These are phyloP conservation scores for thale cress (Arabidopsis thaliana) DNA, from an alignment of 345 rosid genomes.

Conservation along the genomic window DNA sequence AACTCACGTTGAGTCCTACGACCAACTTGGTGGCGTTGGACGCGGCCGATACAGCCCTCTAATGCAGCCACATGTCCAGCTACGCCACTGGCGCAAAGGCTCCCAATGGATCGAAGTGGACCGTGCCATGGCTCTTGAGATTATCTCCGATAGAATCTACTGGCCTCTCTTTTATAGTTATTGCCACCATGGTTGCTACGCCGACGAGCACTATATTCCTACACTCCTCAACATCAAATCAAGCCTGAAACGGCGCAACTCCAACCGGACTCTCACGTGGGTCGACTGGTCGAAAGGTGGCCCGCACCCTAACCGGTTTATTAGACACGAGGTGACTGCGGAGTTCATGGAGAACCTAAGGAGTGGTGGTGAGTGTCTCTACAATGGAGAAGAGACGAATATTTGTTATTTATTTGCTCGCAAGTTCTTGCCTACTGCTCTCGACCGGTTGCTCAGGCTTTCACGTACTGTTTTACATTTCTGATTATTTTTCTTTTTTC, in stretches of 20 bases:
- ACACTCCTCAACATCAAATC: slow-evolving; percentile 57
- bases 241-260: slow-evolving; percentile 43
- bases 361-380: slow-evolving; percentile 50
- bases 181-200: slow-evolving; percentile 63
- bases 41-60: slow-evolving; percentile 65
- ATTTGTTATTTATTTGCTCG: slow-evolving; percentile 79
- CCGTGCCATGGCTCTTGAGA: slow-evolving; percentile 60
- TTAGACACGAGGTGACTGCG: slow-evolving; percentile 53
- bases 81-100: slow-evolving; percentile 81
- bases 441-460: slow-evolving; percentile 61
- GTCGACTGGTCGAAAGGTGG: slow-evolving; percentile 86
- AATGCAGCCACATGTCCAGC: slow-evolving; percentile 61
- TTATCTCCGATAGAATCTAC: slow-evolving; percentile 63
- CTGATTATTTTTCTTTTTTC: slow-evolving; percentile 22
- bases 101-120: slow-evolving; percentile 86
- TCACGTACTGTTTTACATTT: slow-evolving; percentile 61
- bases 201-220: slow-evolving; percentile 85
- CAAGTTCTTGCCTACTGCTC: slow-evolving; percentile 67
- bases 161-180: slow-evolving; percentile 60
- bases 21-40: slow-evolving; percentile 58
- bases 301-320: slow-evolving; percentile 66
- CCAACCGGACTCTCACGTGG: slow-evolving; percentile 80
- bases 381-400: slow-evolving; percentile 61
- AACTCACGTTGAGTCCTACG: slow-evolving; percentile 65
- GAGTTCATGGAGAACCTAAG: slow-evolving; percentile 64